Conservation (phyloP, 2,329 filamentous ascomycete species). For the Pezicula radicicola region DNA sequence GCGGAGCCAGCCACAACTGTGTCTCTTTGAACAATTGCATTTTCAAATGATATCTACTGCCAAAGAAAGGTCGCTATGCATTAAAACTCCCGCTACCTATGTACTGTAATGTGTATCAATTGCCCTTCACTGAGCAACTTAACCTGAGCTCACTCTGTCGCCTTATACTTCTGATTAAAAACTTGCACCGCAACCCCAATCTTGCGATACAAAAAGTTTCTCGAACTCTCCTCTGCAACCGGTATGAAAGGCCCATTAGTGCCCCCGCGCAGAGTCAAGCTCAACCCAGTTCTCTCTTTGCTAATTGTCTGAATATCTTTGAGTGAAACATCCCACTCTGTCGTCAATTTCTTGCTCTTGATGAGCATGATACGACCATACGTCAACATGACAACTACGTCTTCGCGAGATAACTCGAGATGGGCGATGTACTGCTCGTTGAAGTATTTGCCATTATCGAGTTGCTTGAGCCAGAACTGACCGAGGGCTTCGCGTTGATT, state of each 20-base stretch:
- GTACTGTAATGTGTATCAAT: too few species aligned
- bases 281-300: constrained; percentile 93
- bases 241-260: constrained; percentile 94
- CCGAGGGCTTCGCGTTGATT: constrained; percentile 92
- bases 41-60: too few species aligned
- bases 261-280: constrained; percentile 82
- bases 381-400: constrained; percentile 87
- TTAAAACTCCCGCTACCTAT: background rate
- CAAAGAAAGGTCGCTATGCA: background rate
- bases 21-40: too few species aligned
- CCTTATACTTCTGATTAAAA: constrained; percentile 57
- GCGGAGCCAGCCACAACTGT: too few species aligned
- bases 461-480: constrained; percentile 98
- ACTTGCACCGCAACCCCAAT: constrained; percentile 64
- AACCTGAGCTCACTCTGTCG: constrained; percentile 20
- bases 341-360: constrained; percentile 77
- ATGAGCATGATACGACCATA: constrained; percentile 87
- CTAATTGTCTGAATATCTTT: constrained; percentile 96
- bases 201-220: constrained; percentile 63
- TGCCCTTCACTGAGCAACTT: background rate
- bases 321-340: constrained; percentile 93
- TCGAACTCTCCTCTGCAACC: constrained; percentile 78
- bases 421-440: constrained; percentile 97
- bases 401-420: constrained; percentile 83
- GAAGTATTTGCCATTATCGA: constrained; percentile 97